Conservation (phyloP, 2,329 filamentous ascomycete genomes). For the Ceratocystis ficicola region DNA sequence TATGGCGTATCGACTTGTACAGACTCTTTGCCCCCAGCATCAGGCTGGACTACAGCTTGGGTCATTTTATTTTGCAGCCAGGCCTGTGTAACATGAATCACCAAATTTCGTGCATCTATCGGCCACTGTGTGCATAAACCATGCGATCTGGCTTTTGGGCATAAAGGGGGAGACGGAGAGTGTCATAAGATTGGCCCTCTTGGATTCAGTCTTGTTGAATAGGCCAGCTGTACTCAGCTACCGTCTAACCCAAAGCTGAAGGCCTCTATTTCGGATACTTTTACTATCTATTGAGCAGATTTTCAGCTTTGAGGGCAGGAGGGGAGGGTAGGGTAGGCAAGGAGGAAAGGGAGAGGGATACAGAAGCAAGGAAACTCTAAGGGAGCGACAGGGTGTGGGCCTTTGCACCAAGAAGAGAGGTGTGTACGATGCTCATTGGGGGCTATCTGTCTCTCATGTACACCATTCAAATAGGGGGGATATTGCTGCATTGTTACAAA, state of each 20-base stretch:
- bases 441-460: not conserved
- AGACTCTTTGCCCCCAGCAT: not conserved
- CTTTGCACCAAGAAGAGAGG: not conserved
- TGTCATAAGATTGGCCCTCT: not conserved
- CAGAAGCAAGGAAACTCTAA: not conserved
- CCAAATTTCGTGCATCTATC: not conserved
- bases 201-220: not conserved
- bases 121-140: not conserved
- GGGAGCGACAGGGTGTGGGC: not conserved
- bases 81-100: not conserved
- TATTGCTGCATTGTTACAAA: not conserved
- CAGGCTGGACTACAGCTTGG: not conserved
- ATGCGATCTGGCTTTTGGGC: not conserved
- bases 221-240: not conserved
- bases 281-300: not conserved
- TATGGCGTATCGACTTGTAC: conserved; percentile 2
- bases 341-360: conserved; percentile 1
- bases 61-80: not conserved
- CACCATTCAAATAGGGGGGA: not conserved
- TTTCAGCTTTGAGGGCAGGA: not conserved
- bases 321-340: not conserved
- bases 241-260: not conserved
- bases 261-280: not conserved
- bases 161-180: not conserved
- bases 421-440: not conserved